Evolutionary conservation across 179 eudicot genomes (phyloP).

Genomic region (Beta macrorhiza): DNA sequence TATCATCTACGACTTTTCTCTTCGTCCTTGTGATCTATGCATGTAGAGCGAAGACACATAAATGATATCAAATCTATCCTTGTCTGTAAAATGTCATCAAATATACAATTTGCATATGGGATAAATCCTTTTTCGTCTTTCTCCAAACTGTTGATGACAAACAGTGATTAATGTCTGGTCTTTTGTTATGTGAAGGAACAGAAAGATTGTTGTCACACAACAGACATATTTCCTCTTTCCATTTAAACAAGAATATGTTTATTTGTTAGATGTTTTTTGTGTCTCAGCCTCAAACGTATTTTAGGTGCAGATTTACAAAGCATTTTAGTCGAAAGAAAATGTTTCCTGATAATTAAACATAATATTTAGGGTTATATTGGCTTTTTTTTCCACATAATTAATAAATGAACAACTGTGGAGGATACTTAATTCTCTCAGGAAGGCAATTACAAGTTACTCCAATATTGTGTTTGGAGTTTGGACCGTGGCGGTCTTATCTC

Average conservation of each 20-base stretch:
- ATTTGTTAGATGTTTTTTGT: neutral
- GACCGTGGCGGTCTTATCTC: neutral
- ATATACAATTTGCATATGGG: neutral
- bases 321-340: neutral
- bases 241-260: neutral
- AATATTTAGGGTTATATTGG: neutral
- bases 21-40: neutral
- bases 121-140: neutral
- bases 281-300: neutral
- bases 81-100: conserved; percentile 1
- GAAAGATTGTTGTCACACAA: neutral
- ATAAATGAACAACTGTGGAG: neutral
- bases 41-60: neutral
- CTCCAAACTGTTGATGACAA: neutral
- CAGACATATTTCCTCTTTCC: neutral
- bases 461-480: neutral
- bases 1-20: neutral
- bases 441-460: neutral
- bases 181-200: neutral
- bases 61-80: neutral
- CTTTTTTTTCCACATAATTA: neutral
- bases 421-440: neutral
- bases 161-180: neutral
- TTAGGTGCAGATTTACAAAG: neutral
- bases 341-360: neutral